phyloP scores from a whole-genome alignment of 1,139 yeast genomes.

The Sugiyamaella pinicola region DNA sequence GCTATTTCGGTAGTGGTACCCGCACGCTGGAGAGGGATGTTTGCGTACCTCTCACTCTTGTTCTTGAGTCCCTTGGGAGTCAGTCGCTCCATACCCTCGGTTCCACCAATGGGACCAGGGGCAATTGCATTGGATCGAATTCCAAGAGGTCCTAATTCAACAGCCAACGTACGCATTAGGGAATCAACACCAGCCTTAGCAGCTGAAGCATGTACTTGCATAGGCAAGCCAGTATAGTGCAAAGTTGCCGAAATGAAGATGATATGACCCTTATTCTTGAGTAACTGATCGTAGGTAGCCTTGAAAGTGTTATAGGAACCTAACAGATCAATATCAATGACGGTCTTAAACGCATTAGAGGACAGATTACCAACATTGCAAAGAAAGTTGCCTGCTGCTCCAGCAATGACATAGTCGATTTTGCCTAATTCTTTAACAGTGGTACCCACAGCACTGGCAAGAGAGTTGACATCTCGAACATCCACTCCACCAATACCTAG shows the following conservation, averaged over 20 bases:
- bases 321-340: slow-evolving; percentile 76
- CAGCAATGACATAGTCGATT: slow-evolving; percentile 85
- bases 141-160: slow-evolving; percentile 87
- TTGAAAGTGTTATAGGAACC: slow-evolving; percentile 88
- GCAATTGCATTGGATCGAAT: slow-evolving; percentile 80
- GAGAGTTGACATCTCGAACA: slow-evolving; percentile 65
- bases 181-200: slow-evolving; percentile 96
- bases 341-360: slow-evolving; percentile 83
- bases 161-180: slow-evolving; percentile 75
- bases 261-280: slow-evolving; percentile 65
- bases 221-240: slow-evolving; percentile 84
- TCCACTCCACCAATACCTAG: slow-evolving; percentile 71
- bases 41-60: slow-evolving; percentile 37
- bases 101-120: slow-evolving; percentile 81
- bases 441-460: slow-evolving; percentile 61
- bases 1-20: slow-evolving; percentile 84
- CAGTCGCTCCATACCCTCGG: slow-evolving; percentile 74
- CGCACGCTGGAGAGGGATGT: slow-evolving; percentile 67
- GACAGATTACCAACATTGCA: slow-evolving; percentile 77
- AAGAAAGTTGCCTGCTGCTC: slow-evolving; percentile 93
- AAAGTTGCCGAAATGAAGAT: slow-evolving; percentile 83
- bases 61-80: slow-evolving; percentile 47
- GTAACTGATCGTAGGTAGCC: slow-evolving; percentile 69
- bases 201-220: slow-evolving; percentile 85
- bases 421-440: slow-evolving; percentile 69